These are phyloP conservation scores for Aureobasidium musti DNA, from an alignment of 2,329 filamentous ascomycete species.

Conservation along the genomic window DNA sequence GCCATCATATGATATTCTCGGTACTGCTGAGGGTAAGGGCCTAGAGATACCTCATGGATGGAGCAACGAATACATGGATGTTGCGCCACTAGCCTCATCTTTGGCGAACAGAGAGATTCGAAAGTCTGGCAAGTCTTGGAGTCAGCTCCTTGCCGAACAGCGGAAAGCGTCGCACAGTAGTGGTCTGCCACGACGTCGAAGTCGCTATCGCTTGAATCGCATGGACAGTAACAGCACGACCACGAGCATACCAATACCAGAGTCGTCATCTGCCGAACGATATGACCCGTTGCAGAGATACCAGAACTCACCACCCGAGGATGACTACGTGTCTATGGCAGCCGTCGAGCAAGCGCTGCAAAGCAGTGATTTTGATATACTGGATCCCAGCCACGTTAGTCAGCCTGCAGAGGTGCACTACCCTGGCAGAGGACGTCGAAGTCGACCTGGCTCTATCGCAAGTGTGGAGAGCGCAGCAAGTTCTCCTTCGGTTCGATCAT, in stretches of 20 bases:
- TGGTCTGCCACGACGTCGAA: slow-evolving; percentile 17
- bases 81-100: slow-evolving; percentile 3
- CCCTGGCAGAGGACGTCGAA: slow-evolving; percentile 16
- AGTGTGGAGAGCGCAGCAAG: slow-evolving; percentile 20
- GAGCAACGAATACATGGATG: slow-evolving; percentile 1
- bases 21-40: slow-evolving; percentile 12
- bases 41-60: slow-evolving; percentile 13
- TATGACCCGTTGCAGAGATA: slow-evolving; percentile 57
- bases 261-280: neutral
- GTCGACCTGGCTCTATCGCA: slow-evolving; percentile 9
- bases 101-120: slow-evolving; percentile 13
- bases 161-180: slow-evolving; percentile 1
- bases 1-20: slow-evolving; percentile 5
- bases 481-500: slow-evolving; percentile 6
- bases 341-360: slow-evolving; percentile 64
- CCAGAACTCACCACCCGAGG: slow-evolving; percentile 68
- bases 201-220: slow-evolving; percentile 14
- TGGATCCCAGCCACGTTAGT: neutral
- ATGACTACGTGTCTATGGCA: slow-evolving; percentile 65
- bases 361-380: neutral
- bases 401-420: slow-evolving; percentile 6
- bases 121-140: slow-evolving; percentile 21
- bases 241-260: slow-evolving; percentile 15
- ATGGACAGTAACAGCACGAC: neutral
- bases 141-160: slow-evolving; percentile 10